Percentiles rank a stretch among this genome's conserved stretches.
Conservation (phyloP, 73 alveolate genomes). For the Paramecium pentaurelia region DNA sequence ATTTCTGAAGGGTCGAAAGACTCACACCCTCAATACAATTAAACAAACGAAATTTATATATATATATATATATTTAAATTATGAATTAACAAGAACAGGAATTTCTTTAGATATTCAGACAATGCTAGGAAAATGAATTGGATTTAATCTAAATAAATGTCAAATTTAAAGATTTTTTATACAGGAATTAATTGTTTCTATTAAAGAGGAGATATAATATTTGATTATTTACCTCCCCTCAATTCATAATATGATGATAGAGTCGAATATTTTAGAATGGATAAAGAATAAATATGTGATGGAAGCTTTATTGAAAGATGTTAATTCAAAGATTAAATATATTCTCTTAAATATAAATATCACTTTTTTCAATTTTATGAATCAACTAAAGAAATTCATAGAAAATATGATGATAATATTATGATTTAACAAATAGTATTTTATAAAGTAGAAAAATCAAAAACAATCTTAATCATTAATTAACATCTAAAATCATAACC, state of each 20-base stretch:
- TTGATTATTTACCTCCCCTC: background rate
- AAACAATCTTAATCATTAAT: background rate
- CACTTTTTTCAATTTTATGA: background rate
- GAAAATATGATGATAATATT: background rate
- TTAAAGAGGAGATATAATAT: background rate
- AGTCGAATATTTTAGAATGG: background rate
- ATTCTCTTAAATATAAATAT: background rate
- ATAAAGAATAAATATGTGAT: background rate
- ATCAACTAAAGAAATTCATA: background rate
- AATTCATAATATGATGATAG: background rate
- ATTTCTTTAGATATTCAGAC: background rate
- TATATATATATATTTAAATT: background rate
- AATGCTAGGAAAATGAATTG: background rate
- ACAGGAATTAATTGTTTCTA: background rate
- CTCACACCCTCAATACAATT: background rate
- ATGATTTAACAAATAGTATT: background rate
- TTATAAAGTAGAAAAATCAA: background rate
- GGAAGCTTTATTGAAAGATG: background rate
- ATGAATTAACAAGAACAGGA: background rate
- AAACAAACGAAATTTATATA: conserved; percentile 28
- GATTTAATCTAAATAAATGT: background rate
- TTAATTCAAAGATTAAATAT: background rate
- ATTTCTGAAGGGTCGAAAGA: conserved; percentile 58
- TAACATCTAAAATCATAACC: background rate
- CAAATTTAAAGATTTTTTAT: background rate